Percentiles rank a stretch among this genome's conserved stretches.
Evolutionary conservation across 768 basidiomycete genomes (phyloP).

Genomic region (Boletus patriciae): DNA sequence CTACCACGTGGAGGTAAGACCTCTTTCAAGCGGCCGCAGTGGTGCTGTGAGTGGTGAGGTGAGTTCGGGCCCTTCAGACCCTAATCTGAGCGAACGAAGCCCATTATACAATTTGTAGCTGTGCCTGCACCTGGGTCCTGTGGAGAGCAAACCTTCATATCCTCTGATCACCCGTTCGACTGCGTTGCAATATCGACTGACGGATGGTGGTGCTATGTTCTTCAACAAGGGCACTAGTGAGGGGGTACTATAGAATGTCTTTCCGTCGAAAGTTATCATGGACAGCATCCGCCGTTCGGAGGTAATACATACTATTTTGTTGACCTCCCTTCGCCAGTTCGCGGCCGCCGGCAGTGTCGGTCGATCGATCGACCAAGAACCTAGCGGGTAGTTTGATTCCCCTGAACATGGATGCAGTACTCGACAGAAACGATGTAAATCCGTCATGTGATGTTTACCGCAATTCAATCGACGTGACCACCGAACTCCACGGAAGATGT

Average conservation of each 20-base stretch:
- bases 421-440: background rate
- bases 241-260: constrained; percentile 51
- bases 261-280: background rate
- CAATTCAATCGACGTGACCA: background rate
- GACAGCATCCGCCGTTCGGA: background rate
- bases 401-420: background rate
- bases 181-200: constrained; percentile 71
- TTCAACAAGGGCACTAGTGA: constrained; percentile 73
- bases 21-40: constrained; percentile 72
- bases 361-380: background rate
- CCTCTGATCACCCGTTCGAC: constrained; percentile 48
- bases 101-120: constrained; percentile 41
- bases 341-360: background rate
- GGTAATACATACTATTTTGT: too few relatives aligned
- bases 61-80: constrained; percentile 5
- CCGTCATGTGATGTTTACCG: background rate
- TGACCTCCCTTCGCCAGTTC: background rate
- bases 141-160: constrained; percentile 33
- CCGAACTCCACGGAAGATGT: background rate
- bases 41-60: constrained; percentile 81
- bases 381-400: background rate
- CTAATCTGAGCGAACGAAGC: background rate
- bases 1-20: constrained; percentile 70
- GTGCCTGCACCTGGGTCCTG: constrained; percentile 59
- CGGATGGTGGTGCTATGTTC: constrained; percentile 62